A percentile compares a stretch with the other conserved stretches of the same genome.
These are phyloP conservation scores for Trichophyton schoenleinii DNA, from an alignment of 2,329 filamentous ascomycete genomes.

Conservation along the genomic window DNA sequence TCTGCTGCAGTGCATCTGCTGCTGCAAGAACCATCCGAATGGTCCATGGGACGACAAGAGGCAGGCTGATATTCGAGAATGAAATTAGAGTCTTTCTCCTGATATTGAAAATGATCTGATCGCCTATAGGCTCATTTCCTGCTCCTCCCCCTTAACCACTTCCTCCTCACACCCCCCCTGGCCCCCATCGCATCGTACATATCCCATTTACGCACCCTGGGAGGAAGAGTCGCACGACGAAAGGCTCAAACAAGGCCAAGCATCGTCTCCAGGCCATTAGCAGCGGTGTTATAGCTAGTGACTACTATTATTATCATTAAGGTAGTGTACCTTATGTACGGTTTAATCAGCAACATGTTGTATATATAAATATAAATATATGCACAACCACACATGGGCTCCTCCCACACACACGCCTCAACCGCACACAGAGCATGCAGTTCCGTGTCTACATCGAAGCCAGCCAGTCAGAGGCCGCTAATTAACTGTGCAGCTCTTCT, in stretches of 20 bases:
- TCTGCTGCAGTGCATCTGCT: background rate
- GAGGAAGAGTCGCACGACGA: background rate
- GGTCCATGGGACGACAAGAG: background rate
- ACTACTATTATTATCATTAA: background rate
- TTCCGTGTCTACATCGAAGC: too few relatives aligned
- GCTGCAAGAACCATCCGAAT: background rate
- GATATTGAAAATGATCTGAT: background rate
- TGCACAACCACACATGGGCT: background rate
- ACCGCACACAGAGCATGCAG: background rate
- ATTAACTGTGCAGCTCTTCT: background rate
- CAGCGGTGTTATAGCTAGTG: background rate
- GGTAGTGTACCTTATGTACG: too few relatives aligned
- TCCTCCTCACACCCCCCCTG: background rate
- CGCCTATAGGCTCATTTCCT: background rate
- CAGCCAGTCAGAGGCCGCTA: too few relatives aligned
- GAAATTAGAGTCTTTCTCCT: background rate
- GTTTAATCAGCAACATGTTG: too few relatives aligned
- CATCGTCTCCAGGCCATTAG: background rate
- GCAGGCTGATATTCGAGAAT: background rate
- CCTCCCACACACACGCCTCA: background rate
- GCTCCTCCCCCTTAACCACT: background rate
- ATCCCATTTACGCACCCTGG: background rate
- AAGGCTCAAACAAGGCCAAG: background rate
- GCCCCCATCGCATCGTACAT: background rate
- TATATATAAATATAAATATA: too few relatives aligned